These are phyloP conservation scores for Coffea canephora DNA, from an alignment of 257 asterid species.

Conservation along the genomic window DNA sequence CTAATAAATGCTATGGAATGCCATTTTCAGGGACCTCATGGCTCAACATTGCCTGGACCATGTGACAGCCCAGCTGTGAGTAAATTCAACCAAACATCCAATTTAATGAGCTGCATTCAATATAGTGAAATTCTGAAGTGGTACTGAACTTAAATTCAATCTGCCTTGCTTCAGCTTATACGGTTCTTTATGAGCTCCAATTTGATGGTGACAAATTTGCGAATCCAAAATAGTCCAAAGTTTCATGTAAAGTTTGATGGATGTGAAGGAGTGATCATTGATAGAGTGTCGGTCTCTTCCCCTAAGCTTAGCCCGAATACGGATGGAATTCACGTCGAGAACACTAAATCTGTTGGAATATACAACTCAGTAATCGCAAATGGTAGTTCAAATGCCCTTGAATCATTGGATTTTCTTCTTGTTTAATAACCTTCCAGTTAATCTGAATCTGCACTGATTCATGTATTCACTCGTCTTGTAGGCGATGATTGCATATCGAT, in stretches of 20 bases:
- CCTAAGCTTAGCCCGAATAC: conserved; percentile 95
- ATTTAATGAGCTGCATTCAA: background rate
- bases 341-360: conserved; percentile 72
- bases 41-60: conserved; percentile 89
- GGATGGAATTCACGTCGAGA: conserved; percentile 86
- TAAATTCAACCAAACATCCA: background rate
- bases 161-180: conserved; percentile 47
- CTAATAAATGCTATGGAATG: conserved; percentile 9
- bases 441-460: background rate
- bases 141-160: background rate
- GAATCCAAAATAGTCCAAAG: conserved; percentile 81
- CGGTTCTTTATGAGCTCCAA: conserved; percentile 92
- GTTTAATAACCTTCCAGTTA: background rate
- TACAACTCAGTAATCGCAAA: conserved; percentile 73
- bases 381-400: conserved; percentile 35
- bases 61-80: conserved; percentile 96
- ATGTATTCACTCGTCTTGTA: conserved; percentile 14
- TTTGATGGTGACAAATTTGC: conserved; percentile 59
- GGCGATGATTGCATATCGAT: conserved; percentile 98
- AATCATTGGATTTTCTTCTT: background rate
- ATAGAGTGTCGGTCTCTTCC: conserved; percentile 66
- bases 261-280: conserved; percentile 66
- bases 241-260: conserved; percentile 93
- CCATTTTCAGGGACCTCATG: conserved; percentile 81
- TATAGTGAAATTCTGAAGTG: background rate